Percentiles rank a stretch among this genome's conserved stretches.
Conservation (phyloP, 202 grass and related monocot species). For the Cymbopogon flexuosus region DNA sequence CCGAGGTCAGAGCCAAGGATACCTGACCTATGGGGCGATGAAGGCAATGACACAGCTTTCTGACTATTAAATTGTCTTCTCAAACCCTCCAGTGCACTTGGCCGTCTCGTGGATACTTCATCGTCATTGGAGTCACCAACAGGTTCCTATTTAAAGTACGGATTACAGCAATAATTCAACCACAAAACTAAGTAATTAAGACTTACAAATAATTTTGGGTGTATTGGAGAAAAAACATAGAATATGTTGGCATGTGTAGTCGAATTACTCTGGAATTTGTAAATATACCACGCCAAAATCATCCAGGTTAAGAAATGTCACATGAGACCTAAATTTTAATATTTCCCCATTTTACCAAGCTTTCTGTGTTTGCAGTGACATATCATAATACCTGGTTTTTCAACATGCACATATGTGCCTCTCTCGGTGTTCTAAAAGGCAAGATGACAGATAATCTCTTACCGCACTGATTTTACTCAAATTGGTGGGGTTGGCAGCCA, state of each 20-base stretch:
- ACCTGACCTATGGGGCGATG: constrained; percentile 72
- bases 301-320: not conserved
- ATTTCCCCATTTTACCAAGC: not conserved
- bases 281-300: not conserved
- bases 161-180: constrained; percentile 13
- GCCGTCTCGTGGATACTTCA: constrained; percentile 39
- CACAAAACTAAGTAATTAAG: constrained; percentile 9
- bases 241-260: not conserved
- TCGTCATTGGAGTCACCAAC: constrained; percentile 41
- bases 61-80: constrained; percentile 66
- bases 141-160: constrained; percentile 45
- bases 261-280: not conserved
- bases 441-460: not conserved
- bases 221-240: not conserved
- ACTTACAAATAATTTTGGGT: not conserved
- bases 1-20: constrained; percentile 45
- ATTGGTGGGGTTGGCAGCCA: not conserved
- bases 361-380: not conserved
- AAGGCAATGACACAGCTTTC: constrained; percentile 85
- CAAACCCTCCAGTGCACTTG: constrained; percentile 41
- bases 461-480: not conserved
- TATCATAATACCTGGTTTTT: not conserved
- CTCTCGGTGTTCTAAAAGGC: not conserved
- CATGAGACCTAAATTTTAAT: not conserved
- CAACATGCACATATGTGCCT: not conserved